These are phyloP conservation scores for Vitis riparia DNA, from an alignment of 164 flowering plant genomes.

Conservation along the genomic window DNA sequence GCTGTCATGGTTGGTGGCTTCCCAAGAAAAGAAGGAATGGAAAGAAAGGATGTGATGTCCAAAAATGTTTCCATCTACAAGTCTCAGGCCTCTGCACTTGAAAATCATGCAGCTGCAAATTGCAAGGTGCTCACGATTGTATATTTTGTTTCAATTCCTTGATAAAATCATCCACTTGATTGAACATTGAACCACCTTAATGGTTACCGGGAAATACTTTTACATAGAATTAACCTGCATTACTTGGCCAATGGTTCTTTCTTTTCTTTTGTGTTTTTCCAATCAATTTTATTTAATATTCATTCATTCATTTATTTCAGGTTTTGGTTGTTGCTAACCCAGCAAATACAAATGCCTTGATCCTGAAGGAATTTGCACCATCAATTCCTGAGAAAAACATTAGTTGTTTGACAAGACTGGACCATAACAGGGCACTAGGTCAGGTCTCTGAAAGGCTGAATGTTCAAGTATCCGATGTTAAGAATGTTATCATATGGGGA, in stretches of 20 bases:
- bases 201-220: too few species aligned
- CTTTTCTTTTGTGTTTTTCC: background rate
- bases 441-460: slow-evolving; percentile 91
- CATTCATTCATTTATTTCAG: slow-evolving; percentile 34
- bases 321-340: slow-evolving; percentile 99
- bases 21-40: slow-evolving; percentile 99
- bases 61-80: slow-evolving; percentile 97
- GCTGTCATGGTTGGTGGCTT: slow-evolving; percentile 99
- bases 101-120: slow-evolving; percentile 91
- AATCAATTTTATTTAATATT: background rate
- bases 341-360: slow-evolving; percentile 98
- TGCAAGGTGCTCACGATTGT: slow-evolving; percentile 66
- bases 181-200: too few species aligned
- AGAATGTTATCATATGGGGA: slow-evolving; percentile 97
- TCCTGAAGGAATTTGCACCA: slow-evolving; percentile 94
- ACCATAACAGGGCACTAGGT: slow-evolving; percentile 98
- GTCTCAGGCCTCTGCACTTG: slow-evolving; percentile 93
- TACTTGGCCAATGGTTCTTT: background rate
- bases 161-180: too few species aligned
- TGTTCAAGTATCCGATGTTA: slow-evolving; percentile 89
- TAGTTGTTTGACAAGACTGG: slow-evolving; percentile 87
- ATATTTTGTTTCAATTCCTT: too few species aligned
- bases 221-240: too few species aligned
- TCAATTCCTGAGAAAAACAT: slow-evolving; percentile 86
- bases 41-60: slow-evolving; percentile 97